Evolutionary conservation across 1,139 yeast genomes (phyloP).

Genomic region (Pichia sp.): DNA sequence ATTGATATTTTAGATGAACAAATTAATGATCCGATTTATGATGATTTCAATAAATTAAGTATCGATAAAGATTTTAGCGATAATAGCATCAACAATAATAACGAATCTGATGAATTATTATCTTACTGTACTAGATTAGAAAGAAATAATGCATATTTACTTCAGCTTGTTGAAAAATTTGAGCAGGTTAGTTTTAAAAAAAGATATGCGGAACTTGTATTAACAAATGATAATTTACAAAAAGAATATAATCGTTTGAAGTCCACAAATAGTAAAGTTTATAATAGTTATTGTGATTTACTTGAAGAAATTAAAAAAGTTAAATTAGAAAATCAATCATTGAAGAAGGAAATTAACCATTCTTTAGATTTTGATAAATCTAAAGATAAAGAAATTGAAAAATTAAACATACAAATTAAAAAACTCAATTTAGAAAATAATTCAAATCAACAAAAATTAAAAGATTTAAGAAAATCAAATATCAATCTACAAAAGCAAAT

Average conservation of each 20-base stretch:
- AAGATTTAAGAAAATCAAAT: constrained; percentile 3
- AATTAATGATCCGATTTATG: neutral
- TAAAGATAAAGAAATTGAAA: neutral
- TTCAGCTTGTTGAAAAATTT: constrained; percentile 20
- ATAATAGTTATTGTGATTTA: constrained; percentile 16
- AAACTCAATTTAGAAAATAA: constrained; percentile 5
- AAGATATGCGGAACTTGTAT: constrained; percentile 20
- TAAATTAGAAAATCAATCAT: neutral
- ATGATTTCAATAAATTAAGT: neutral
- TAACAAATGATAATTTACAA: constrained; percentile 15
- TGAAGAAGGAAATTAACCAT: neutral
- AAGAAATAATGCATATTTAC: constrained; percentile 20
- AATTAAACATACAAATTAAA: neutral
- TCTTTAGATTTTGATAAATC: neutral
- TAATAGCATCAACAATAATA: no score
- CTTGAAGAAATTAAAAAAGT: constrained; percentile 12
- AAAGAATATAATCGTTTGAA: constrained; percentile 17
- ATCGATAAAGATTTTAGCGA: neutral
- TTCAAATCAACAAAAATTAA: constrained; percentile 1
- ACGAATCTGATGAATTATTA: constrained; percentile 12
- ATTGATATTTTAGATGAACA: no score
- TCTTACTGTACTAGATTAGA: constrained; percentile 19
- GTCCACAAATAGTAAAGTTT: constrained; percentile 16
- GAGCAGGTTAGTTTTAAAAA: constrained; percentile 24
- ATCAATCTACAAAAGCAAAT: constrained; percentile 1